Evolutionary conservation across 176 grass and related monocot genomes (phyloP), one percentile per base, ranked within the genome.

Genomic region (Carex parvula): DNA sequence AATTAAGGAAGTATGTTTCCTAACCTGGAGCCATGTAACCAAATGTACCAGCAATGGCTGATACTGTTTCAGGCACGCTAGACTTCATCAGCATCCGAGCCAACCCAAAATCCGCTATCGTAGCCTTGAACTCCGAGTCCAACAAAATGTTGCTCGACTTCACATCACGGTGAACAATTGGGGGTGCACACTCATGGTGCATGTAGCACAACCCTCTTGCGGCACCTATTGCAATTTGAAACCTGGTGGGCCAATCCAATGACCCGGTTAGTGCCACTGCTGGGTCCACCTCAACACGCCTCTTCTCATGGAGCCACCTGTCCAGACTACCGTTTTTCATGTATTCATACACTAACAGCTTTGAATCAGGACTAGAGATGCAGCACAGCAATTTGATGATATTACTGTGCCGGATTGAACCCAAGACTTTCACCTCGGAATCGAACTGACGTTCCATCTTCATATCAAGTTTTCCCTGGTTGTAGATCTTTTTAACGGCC

Each of bases 11-110:
- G 46, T 50, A 50, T 50, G 10, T 12, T 16, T 33, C 32, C 87
- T 87, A 85, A 98, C 90, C 90, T 3, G 92, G 92, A 84, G 93
- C 96, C 93, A 95, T 95, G 91, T 99, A 95, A n/a, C 93, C 96
- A 60, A 92, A 89, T 0, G 96, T 92, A 2, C 96, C 93, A 6
- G 89, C 91, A 4, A 99, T 79, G n/a, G 85, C 60, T 76, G 93
- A 94, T 82, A 93, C 83, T 0, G 89, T 88, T 2, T 95, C 88
- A 0, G 87, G 85, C 64, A 80, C 79, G 1, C 88, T 91, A 7
- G 88, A 68, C 44, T 71, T 85, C 63, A 18, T 83, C 83, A 99
- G 60, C 86, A 99, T 86, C 88, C 92, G 87, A 69, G 96, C 93
- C 8, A 99, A 84, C 3, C 93, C 96, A 53, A 99, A 99, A 30